phyloP scores from a whole-genome alignment of 2,329 filamentous ascomycete species.

The Aureobasidium namibiae region DNA sequence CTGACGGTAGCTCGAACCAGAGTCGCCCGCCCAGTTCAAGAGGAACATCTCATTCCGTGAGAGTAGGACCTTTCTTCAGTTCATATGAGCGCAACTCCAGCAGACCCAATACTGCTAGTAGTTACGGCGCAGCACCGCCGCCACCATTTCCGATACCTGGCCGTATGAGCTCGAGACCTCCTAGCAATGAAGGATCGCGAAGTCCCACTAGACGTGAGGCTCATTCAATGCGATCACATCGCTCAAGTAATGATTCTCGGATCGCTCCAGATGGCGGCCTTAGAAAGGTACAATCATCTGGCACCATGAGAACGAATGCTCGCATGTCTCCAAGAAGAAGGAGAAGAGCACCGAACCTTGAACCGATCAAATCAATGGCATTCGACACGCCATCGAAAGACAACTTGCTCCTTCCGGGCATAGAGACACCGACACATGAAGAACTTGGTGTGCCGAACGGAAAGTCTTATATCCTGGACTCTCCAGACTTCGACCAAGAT shows the following conservation, averaged over 20 bases:
- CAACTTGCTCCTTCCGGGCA: constrained; percentile 9
- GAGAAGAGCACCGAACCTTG: constrained; percentile 26
- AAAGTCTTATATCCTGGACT: neutral
- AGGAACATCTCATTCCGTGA: neutral
- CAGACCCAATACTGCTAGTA: constrained; percentile 47
- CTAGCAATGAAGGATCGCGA: constrained; percentile 55
- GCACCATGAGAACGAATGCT: constrained; percentile 53
- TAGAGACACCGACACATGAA: neutral
- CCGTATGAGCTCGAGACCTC: constrained; percentile 75
- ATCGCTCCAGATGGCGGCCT: constrained; percentile 38
- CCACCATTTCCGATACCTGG: constrained; percentile 91
- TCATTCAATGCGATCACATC: neutral
- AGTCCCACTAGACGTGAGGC: constrained; percentile 59
- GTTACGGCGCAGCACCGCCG: constrained; percentile 26
- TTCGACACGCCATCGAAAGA: constrained; percentile 23
- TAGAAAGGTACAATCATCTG: constrained; percentile 78
- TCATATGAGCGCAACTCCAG: neutral
- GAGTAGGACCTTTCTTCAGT: neutral
- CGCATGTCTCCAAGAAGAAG: constrained; percentile 46
- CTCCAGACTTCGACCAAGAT: constrained; percentile 5
- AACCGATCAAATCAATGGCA: constrained; percentile 28
- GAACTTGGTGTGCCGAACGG: neutral
- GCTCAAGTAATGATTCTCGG: neutral
- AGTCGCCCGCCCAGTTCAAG: neutral
- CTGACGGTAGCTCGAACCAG: neutral